Evolutionary conservation across 805 yeast genomes (phyloP).

Genomic region (Candida vartiovaarae): DNA sequence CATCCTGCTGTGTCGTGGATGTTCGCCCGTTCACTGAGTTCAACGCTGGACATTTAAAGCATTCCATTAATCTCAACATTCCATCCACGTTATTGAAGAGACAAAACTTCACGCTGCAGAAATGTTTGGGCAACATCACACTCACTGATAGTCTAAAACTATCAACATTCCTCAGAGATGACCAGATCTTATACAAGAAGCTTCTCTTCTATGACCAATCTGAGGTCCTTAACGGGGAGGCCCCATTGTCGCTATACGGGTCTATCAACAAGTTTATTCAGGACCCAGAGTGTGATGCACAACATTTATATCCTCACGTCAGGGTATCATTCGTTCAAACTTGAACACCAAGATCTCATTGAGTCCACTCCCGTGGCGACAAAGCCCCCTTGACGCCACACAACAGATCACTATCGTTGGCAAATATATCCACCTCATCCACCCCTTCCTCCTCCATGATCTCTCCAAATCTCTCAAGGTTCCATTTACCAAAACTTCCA

Average conservation of each 20-base stretch:
- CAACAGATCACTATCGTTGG: constrained; percentile 18
- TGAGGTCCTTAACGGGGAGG: constrained; percentile 13
- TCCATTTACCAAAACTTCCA: constrained; percentile 42
- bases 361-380: constrained; percentile 9
- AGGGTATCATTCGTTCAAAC: constrained; percentile 33
- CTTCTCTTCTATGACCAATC: constrained; percentile 20
- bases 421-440: constrained; percentile 6
- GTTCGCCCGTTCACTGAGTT: constrained; percentile 77
- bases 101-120: constrained; percentile 55
- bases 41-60: constrained; percentile 46
- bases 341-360: constrained; percentile 21
- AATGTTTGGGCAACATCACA: constrained; percentile 57
- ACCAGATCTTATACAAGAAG: constrained; percentile 5
- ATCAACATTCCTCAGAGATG: constrained; percentile 26
- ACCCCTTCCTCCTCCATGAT: constrained; percentile 6
- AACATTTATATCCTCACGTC: constrained; percentile 36
- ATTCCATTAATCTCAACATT: constrained; percentile 70
- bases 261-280: constrained; percentile 42
- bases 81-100: constrained; percentile 87
- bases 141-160: constrained; percentile 40
- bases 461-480: constrained; percentile 35
- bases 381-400: constrained; percentile 7
- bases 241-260: constrained; percentile 36
- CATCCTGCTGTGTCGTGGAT: constrained; percentile 51
- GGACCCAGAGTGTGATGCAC: constrained; percentile 31